Percentiles rank a stretch among this genome's conserved stretches.
Conservation (phyloP, 176 grass and related monocot genomes). For the Eleusine coracana region DNA sequence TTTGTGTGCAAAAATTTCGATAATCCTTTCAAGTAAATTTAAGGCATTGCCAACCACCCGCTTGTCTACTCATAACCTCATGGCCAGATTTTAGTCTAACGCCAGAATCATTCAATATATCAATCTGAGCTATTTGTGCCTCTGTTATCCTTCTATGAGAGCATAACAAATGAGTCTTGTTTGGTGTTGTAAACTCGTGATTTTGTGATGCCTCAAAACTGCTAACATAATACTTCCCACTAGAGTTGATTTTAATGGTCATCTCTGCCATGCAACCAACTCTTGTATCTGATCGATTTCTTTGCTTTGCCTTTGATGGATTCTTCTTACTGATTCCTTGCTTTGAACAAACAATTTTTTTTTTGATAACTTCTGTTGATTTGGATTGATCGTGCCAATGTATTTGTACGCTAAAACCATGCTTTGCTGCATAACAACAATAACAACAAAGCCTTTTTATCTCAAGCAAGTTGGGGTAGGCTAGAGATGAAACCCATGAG, state of each 20-base stretch:
- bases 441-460: no score
- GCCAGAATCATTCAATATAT: background rate
- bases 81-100: background rate
- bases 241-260: constrained; percentile 50
- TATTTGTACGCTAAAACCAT: constrained; percentile 58
- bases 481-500: no score
- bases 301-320: constrained; percentile 39
- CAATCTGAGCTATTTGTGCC: background rate
- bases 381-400: constrained; percentile 45
- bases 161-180: no score
- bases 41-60: background rate
- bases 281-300: constrained; percentile 55
- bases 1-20: background rate
- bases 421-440: constrained; percentile 49
- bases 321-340: constrained; percentile 38
- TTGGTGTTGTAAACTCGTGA: no score
- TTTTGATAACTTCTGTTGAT: constrained; percentile 40
- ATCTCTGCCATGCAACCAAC: constrained; percentile 58
- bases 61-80: background rate
- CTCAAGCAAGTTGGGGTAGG: no score
- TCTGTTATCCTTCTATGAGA: no score
- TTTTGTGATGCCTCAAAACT: no score
- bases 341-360: constrained; percentile 59
- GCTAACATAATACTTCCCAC: constrained; percentile 31
- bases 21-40: background rate